Conservation (phyloP, 139 green algal species). For the Deuterostichococcus epilithicus region DNA sequence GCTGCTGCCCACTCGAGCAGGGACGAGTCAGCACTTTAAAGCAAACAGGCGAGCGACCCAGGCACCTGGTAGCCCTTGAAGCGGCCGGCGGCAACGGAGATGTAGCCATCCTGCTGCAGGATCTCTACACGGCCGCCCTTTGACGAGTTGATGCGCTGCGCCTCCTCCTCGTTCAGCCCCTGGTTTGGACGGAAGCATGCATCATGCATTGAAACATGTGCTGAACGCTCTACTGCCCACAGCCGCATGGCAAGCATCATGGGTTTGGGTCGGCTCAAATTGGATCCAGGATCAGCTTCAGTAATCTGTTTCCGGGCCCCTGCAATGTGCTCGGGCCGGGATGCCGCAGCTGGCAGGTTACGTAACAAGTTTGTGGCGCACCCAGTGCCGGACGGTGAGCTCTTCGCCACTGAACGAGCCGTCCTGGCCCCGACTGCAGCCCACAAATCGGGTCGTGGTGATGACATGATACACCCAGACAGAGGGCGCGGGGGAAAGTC, state of each 20-base stretch:
- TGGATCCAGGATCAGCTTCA: too few relatives aligned
- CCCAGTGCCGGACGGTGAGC: conserved; percentile 17
- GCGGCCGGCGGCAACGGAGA: conserved; percentile 38
- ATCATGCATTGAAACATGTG: too few relatives aligned
- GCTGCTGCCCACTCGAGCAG: neutral
- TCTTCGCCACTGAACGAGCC: conserved; percentile 6
- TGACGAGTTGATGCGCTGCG: conserved; percentile 14
- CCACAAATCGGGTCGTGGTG: too few relatives aligned
- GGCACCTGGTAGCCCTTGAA: conserved; percentile 4
- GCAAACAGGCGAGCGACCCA: neutral
- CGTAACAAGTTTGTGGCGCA: neutral
- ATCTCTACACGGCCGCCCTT: neutral
- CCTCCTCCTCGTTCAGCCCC: conserved; percentile 24
- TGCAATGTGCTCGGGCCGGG: too few relatives aligned
- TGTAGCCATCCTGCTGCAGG: conserved; percentile 39
- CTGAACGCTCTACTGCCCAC: conserved; percentile 9
- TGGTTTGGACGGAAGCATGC: conserved; percentile 25
- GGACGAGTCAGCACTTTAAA: neutral
- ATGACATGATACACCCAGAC: too few relatives aligned
- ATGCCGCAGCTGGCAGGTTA: too few relatives aligned
- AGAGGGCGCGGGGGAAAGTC: too few relatives aligned
- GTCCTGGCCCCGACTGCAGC: neutral
- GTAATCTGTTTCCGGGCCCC: too few relatives aligned
- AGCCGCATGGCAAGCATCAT: conserved; percentile 2
- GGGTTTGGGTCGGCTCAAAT: too few relatives aligned